Evolutionary conservation across 257 asterid genomes (phyloP), one percentile per base, ranked within the genome.

Genomic region (Solanum tarijense): DNA sequence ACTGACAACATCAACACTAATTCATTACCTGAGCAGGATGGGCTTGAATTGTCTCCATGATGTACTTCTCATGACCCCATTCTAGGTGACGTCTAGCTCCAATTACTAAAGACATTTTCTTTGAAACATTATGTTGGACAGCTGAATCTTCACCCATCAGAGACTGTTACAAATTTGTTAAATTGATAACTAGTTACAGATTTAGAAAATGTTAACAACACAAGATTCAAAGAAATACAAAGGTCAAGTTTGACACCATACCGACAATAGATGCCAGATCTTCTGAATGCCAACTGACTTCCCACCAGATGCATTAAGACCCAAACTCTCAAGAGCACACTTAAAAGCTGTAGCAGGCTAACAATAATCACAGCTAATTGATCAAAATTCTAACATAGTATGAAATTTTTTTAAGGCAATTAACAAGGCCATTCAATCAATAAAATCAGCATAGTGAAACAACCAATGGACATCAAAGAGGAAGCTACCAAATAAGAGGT

Each of bases 51-150:
- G 94, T 94, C 90, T 97, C 99, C 92, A 93, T 91, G 86, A 97
- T 92, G 90, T 96, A 94, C 90, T 96, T 97, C 83, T 92, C 98
- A 71, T 97, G 99, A 55, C 99, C 99, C 98, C 96, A 95, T 88
- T 97, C 99, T 83, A 97, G 98, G 91, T 96, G 98, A 85, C 92
- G 95, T 86, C 99, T 91, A 12, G 99, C 99, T 89, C 99, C 99
- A 89, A 95, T 89, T 81, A 96, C 95, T 66, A 97, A 88, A 39
- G 98, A 93, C 96, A 96, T 95, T 88, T 90, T 94, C 88, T 88
- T 93, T 48, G 98, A 92, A 87, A 91, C 89, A 89, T 90, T 91
- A 32, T 88, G 92, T 73, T 86, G 93, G 68, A 88, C 85, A 88
- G 90, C 78, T 89, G 93, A 87, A 89, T 94, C 96, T 92, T 95